Base-by-base conservation (phyloP, 2,329 filamentous ascomycete species). In the Nemania bipapillata region DNA sequence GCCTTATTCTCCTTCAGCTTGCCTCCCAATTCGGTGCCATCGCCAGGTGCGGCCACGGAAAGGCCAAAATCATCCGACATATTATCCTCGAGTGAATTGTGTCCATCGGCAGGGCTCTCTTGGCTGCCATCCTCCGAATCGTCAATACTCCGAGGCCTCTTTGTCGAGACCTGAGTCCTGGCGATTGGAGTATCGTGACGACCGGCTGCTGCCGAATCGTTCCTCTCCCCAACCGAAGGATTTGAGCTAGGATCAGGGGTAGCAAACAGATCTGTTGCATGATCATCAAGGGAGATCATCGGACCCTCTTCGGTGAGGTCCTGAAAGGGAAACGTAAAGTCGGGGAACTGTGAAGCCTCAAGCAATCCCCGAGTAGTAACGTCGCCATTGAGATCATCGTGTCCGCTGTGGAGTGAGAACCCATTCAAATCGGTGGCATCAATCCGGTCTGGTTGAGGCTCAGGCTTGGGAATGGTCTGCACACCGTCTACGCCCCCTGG, bases 61-160 rank as follows among this genome's bases (percentile, higher is more conserved):
- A 89, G 78, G 9, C 86, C 87, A 71, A 90, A 90, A 59, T 90
- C 88, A 75, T 90, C 88, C 4, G 83, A 82, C 63, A 84, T 80
- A 26, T 83, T 79, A 64, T 89, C 87, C 53, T 87, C 86, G 55
- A 88, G 76, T 2, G 83, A 81, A 69, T 85, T 84, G 45, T 79
- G 80, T 17, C 80, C 80, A 35, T 82, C 83, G 0, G 81, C 82
- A 37, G 79, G 81, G 64, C 80, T 82, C 47, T 82, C 83, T 28
- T 78, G 82, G 49, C 80, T 83, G 53, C 77, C 81, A 40, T 83
- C 82, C 28, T 86, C 86, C 4, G 85, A 85, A 1, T 74, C 79
- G 28, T 84, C 84, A 7, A 74, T 70, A 63, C 73, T 76, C 15
- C 56, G 72, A 54, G 66, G 74, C 61, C 73, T 66, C 58, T 74